Evolutionary conservation across 2,329 filamentous ascomycete species (phyloP).

Genomic region (Pseudogymnoascus sp.): DNA sequence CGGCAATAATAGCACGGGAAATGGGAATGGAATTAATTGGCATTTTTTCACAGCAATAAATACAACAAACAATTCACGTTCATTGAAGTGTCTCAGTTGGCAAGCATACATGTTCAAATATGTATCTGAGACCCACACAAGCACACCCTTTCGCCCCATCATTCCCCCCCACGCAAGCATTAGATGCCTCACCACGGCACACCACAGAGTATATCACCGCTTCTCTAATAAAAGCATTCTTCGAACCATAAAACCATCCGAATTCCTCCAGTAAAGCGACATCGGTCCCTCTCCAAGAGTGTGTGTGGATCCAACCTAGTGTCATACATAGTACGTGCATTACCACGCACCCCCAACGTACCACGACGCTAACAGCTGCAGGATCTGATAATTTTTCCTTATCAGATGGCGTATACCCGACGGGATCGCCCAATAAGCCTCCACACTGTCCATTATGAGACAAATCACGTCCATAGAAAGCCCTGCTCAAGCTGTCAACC

Average conservation of each 20-base stretch:
- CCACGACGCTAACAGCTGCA: not conserved
- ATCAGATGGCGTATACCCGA: not conserved
- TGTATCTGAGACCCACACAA: not conserved
- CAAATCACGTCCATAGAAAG: not conserved
- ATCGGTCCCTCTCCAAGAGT: not conserved
- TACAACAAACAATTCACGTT: not conserved
- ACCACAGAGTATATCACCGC: not conserved
- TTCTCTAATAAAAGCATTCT: not conserved
- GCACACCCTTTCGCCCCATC: not conserved
- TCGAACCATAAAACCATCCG: not conserved
- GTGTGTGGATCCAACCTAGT: not conserved
- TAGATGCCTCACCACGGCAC: not conserved
- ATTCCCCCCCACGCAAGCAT: not conserved
- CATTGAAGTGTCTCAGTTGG: not conserved
- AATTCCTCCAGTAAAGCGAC: not conserved
- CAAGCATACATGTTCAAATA: not conserved
- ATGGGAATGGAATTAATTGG: not conserved
- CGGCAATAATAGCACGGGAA: not conserved
- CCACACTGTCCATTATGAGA: not conserved
- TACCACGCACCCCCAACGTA: not conserved
- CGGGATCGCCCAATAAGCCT: not conserved
- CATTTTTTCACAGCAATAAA: not conserved
- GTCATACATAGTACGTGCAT: not conserved
- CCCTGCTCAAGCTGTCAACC: not conserved
- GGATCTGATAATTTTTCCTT: constrained; percentile 7